Base-by-base conservation (phyloP, 164 flowering plant species). In the Brasenia schreberi region DNA sequence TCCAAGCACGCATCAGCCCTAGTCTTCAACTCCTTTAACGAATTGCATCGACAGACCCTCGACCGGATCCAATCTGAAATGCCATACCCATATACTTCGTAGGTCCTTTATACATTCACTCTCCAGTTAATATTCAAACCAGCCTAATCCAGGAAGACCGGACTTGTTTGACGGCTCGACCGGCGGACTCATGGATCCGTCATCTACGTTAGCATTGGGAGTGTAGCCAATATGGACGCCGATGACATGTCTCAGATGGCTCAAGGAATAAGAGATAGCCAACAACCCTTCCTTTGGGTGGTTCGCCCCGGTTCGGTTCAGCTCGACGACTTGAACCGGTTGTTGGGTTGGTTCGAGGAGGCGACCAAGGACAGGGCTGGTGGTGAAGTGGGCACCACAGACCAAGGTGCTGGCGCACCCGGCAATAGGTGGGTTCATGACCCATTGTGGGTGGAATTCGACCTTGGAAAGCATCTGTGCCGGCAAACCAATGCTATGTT, bases 381-480 rank as follows among this genome's bases (percentile, higher is more conserved):
- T 81, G 7, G 83, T 85, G 12, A 75, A 74, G 64, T 87, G 92
- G 88, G 89, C 90, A 0, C 88, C 89, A 0, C 93, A 87, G 61
- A 69, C 65, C 6, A 73, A 78, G 45, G 87, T 87, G 2, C 69
- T 87, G 42, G 80, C 81, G 4, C 93, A 87, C 62, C 78, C 72
- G 14, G 78, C 85, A 0, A 71, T 77, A 0, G 90, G 87, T 5
- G 87, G 68, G 0, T 85, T 87, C 65, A 81, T 82, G 87, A 85
- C 80, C 2, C 84, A 85, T 61, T 60, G 62, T 65, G 88, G 88
- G 0, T 84, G 86, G 88, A 84, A 84, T 61, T 84, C 88, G 12
- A 81, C 80, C 0, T 9, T 84, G 69, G 84, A 85, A 72, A 79
- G 84, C 42, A 42, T 83, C 5, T 71, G 81, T 60, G 85, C 81